Conservation (phyloP, 352 stramenopile genomes). For the Halophytophthora batemanensis region DNA sequence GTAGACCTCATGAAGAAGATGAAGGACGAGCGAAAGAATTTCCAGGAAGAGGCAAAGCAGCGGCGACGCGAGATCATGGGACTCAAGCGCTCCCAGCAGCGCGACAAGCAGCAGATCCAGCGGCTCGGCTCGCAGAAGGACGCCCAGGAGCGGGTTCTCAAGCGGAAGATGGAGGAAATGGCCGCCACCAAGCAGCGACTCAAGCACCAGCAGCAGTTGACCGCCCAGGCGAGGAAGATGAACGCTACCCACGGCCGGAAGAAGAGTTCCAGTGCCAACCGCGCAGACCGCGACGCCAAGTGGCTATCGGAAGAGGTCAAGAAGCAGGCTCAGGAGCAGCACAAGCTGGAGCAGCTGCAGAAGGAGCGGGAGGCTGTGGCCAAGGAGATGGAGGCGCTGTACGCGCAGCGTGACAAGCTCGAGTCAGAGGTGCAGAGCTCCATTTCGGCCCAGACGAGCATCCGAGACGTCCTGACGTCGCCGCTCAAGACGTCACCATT, state of each 20-base stretch:
- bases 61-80: slow-evolving; percentile 75
- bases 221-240: slow-evolving; percentile 65
- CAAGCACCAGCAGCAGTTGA: slow-evolving; percentile 83
- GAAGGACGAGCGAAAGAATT: slow-evolving; percentile 80
- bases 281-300: slow-evolving; percentile 56
- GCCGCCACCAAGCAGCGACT: slow-evolving; percentile 69
- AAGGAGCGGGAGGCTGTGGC: slow-evolving; percentile 70
- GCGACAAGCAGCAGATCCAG: slow-evolving; percentile 83
- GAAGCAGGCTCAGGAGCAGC: slow-evolving; percentile 74
- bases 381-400: slow-evolving; percentile 80
- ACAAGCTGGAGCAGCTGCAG: slow-evolving; percentile 83
- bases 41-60: slow-evolving; percentile 78
- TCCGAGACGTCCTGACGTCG: slow-evolving; percentile 80
- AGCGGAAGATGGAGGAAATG: slow-evolving; percentile 87
- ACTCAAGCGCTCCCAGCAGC: slow-evolving; percentile 77
- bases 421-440: slow-evolving; percentile 67
- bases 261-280: slow-evolving; percentile 32
- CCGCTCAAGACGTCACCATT: slow-evolving; percentile 51
- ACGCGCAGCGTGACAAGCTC: slow-evolving; percentile 68
- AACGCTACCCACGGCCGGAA: slow-evolving; percentile 54
- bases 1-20: slow-evolving; percentile 89
- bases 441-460: slow-evolving; percentile 55
- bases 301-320: slow-evolving; percentile 86
- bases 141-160: slow-evolving; percentile 82
- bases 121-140: slow-evolving; percentile 79